Evolutionary conservation across 768 basidiomycete genomes (phyloP).

Genomic region (Mycena epipterygia): DNA sequence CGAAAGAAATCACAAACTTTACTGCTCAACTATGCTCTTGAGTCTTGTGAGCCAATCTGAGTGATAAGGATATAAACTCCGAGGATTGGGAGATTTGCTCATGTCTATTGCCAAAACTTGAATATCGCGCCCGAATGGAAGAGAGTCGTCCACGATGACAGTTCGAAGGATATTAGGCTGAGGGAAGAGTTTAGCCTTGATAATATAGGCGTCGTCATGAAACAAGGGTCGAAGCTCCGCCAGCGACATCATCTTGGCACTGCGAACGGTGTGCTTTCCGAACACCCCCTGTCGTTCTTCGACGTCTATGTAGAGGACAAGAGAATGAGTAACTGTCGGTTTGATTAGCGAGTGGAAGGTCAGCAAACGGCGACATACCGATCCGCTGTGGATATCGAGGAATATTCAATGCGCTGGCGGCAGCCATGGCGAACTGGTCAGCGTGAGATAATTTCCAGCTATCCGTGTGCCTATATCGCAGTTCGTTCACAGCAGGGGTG

Average conservation of each 20-base stretch:
- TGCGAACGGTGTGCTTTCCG: conserved; percentile 7
- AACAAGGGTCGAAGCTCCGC: conserved; percentile 19
- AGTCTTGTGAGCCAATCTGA: not conserved
- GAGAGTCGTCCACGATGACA: conserved; percentile 5
- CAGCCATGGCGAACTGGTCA: conserved; percentile 10
- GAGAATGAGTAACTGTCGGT: conserved; percentile 13
- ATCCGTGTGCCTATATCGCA: conserved; percentile 4
- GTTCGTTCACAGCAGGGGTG: not conserved
- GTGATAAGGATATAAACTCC: conserved; percentile 6
- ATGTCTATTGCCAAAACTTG: conserved; percentile 6
- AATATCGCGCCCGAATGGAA: conserved; percentile 7
- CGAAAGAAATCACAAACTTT: not conserved
- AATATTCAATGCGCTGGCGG: conserved; percentile 15
- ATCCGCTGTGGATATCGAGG: conserved; percentile 19
- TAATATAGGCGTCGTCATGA: conserved; percentile 11
- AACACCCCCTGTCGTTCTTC: conserved; percentile 16
- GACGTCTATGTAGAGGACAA: conserved; percentile 11
- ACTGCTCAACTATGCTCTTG: not conserved
- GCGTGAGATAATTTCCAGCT: conserved; percentile 4
- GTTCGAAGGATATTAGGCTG: conserved; percentile 14
- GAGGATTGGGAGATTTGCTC: conserved; percentile 7
- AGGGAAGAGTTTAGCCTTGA: conserved; percentile 2
- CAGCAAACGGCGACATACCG: conserved; percentile 6
- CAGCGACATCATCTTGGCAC: conserved; percentile 9
- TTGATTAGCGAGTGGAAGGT: conserved; percentile 5